Conservation (phyloP, 1,284 basidiomycete genomes). For the Rhodotorula sp. region DNA sequence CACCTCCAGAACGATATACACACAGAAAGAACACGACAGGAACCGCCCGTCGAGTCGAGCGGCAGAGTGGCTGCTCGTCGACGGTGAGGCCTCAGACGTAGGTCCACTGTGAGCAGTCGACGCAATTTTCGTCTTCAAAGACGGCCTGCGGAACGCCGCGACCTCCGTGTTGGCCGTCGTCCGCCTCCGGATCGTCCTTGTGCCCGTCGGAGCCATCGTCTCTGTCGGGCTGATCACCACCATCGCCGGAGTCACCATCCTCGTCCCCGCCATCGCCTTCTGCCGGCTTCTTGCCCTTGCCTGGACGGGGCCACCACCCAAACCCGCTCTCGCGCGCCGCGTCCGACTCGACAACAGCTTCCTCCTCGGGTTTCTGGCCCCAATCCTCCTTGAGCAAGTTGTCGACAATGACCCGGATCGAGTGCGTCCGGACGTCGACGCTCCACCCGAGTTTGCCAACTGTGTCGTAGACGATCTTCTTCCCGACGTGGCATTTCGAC, state of each 20-base stretch:
- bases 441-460: conserved; percentile 78
- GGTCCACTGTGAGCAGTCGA: conserved; percentile 45
- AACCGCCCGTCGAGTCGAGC: too few relatives aligned
- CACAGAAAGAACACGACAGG: not conserved
- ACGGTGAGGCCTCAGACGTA: conserved; percentile 13
- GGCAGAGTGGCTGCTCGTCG: not conserved
- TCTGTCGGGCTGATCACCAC: conserved; percentile 32
- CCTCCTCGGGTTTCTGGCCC: conserved; percentile 52
- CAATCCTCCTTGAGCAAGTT: conserved; percentile 73
- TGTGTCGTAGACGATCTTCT: conserved; percentile 83
- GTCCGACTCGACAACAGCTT: too few relatives aligned
- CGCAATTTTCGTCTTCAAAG: conserved; percentile 42
- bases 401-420: conserved; percentile 72
- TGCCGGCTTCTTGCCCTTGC: conserved; percentile 4
- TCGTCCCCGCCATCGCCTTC: not conserved
- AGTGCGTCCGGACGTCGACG: conserved; percentile 73
- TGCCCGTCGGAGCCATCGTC: conserved; percentile 28
- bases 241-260: conserved; percentile 10
- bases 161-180: conserved; percentile 38
- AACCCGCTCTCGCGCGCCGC: not conserved
- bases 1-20: not conserved
- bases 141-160: conserved; percentile 41
- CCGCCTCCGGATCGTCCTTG: conserved; percentile 18
- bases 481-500: conserved; percentile 72
- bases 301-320: conserved; percentile 35